phyloP scores from a whole-genome alignment of 768 basidiomycete species.

The Phylloporus rhodoxanthus region DNA sequence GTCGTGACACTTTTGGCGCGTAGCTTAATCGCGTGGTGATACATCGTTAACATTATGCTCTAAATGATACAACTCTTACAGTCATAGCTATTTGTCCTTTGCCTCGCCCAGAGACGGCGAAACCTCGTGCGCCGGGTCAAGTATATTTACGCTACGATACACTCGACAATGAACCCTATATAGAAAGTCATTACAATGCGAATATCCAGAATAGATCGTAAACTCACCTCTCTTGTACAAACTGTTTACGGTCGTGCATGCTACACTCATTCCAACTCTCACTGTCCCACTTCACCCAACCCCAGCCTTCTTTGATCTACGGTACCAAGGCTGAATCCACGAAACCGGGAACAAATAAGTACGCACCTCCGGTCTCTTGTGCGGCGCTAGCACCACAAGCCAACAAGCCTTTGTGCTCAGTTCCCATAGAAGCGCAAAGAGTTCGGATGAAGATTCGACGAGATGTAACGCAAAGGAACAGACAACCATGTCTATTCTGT shows the following conservation, averaged over 20 bases:
- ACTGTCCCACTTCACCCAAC: conserved; percentile 58
- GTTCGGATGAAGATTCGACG: conserved; percentile 50
- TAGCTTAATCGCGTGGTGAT: conserved; percentile 17
- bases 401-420: conserved; percentile 55
- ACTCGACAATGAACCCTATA: no score
- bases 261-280: conserved; percentile 40
- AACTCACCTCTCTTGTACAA: conserved; percentile 44
- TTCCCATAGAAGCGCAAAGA: conserved; percentile 62
- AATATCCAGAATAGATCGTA: background rate
- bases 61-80: background rate
- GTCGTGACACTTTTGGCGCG: conserved; percentile 19
- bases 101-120: background rate
- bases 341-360: background rate
- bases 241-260: conserved; percentile 38
- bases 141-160: conserved; percentile 23
- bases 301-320: conserved; percentile 63
- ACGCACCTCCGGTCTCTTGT: conserved; percentile 68
- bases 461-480: conserved; percentile 76
- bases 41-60: background rate
- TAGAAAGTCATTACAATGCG: no score
- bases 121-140: background rate
- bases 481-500: conserved; percentile 52
- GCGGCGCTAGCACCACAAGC: conserved; percentile 66
- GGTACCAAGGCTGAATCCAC: background rate
- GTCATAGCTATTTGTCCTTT: background rate